phyloP scores from a whole-genome alignment of 2,329 filamentous ascomycete species.

The Allantophomopsis cytisporea region DNA sequence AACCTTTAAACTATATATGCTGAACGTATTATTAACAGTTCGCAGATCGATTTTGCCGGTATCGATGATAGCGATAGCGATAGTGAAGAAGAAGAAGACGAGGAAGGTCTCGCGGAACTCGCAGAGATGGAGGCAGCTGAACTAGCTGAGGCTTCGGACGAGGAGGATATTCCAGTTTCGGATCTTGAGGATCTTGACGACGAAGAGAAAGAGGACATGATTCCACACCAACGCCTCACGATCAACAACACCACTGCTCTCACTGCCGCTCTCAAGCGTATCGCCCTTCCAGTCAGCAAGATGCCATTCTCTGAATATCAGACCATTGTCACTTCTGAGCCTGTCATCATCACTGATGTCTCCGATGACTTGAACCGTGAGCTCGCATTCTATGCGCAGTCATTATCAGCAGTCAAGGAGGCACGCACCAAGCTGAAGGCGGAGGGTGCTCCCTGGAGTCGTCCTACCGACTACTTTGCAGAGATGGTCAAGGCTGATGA shows the following conservation, averaged over 20 bases:
- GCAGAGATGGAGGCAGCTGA: conserved; percentile 24
- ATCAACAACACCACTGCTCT: conserved; percentile 96
- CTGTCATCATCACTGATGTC: conserved; percentile 66
- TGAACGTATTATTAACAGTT: conserved; percentile 7
- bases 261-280: conserved; percentile 64
- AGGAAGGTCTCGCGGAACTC: conserved; percentile 14
- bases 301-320: conserved; percentile 78
- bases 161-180: conserved; percentile 80
- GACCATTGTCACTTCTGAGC: conserved; percentile 52
- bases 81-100: conserved; percentile 36
- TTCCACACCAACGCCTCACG: conserved; percentile 83
- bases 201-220: conserved; percentile 73
- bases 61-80: conserved; percentile 49
- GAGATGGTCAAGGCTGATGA: conserved; percentile 99
- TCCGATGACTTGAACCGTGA: conserved; percentile 89
- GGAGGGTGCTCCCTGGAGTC: conserved; percentile 74
- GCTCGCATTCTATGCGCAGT: conserved; percentile 85
- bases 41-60: conserved; percentile 34
- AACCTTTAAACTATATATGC: neutral
- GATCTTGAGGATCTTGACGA: conserved; percentile 69
- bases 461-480: conserved; percentile 91
- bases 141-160: conserved; percentile 45
- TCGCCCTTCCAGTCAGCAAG: conserved; percentile 52
- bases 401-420: conserved; percentile 61
- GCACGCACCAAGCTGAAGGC: conserved; percentile 65